phyloP scores from a whole-genome alignment of 352 stramenopile species.

The Globisporangium splendens region DNA sequence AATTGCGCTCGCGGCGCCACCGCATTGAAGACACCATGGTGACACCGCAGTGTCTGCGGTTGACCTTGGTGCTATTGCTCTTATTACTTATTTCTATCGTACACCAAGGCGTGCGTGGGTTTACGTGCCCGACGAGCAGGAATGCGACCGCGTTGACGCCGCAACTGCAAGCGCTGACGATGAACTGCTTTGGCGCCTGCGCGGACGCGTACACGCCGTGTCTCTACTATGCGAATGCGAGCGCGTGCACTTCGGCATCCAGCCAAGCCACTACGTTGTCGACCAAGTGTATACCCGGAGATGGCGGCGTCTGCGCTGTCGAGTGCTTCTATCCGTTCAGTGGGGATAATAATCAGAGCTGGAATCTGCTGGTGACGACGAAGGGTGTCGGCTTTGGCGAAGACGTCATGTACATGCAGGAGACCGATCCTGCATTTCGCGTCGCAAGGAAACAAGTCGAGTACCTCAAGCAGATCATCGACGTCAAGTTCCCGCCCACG shows the following conservation, averaged over 20 bases:
- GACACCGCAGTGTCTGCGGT: too few species aligned
- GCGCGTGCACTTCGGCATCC: conserved; percentile 9
- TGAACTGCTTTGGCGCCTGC: conserved; percentile 24
- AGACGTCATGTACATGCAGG: conserved; percentile 18
- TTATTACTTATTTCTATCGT: too few species aligned
- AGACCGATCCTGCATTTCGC: conserved; percentile 19
- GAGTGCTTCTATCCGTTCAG: conserved; percentile 38
- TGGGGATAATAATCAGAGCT: conserved; percentile 14
- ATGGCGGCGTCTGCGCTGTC: conserved; percentile 22
- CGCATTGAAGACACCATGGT: too few species aligned
- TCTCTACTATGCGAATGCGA: conserved; percentile 16
- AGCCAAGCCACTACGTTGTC: not conserved
- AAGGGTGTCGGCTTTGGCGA: conserved; percentile 20
- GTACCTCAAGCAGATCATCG: conserved; percentile 18
- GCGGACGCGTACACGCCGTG: conserved; percentile 16
- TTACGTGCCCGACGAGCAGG: conserved; percentile 8
- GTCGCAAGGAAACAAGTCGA: conserved; percentile 21
- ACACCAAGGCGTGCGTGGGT: not conserved
- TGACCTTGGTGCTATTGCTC: too few species aligned
- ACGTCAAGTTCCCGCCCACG: conserved; percentile 28
- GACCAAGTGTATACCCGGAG: conserved; percentile 14
- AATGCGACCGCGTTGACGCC: not conserved
- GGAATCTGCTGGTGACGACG: conserved; percentile 33
- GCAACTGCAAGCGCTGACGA: conserved; percentile 15
- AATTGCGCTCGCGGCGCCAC: too few species aligned